Evolutionary conservation across 345 rosid species (phyloP).

Genomic region (Physaria fendleri): DNA sequence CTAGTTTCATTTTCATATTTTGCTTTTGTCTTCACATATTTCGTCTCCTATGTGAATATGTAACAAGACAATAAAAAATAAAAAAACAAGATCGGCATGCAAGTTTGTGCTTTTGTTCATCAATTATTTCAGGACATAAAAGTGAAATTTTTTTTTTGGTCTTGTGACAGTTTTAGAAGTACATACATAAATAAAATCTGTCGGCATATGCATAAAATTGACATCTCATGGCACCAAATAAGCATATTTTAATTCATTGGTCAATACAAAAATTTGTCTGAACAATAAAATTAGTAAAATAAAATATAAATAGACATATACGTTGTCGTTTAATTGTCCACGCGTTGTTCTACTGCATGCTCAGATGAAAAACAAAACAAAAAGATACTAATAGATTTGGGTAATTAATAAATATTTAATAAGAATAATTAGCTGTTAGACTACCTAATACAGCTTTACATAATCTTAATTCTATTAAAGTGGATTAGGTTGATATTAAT

Average conservation of each 20-base stretch:
- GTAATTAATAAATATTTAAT: constrained; percentile 13
- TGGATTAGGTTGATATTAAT: constrained; percentile 1
- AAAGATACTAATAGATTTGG: constrained; percentile 8
- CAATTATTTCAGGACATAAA: background rate
- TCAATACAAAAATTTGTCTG: constrained; percentile 21
- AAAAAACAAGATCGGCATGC: constrained; percentile 18
- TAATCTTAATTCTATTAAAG: background rate
- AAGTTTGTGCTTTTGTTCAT: constrained; percentile 4
- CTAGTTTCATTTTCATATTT: background rate
- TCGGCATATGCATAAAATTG: constrained; percentile 27
- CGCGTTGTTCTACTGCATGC: constrained; percentile 27
- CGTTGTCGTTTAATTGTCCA: constrained; percentile 20
- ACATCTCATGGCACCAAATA: constrained; percentile 18
- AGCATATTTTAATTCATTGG: constrained; percentile 16
- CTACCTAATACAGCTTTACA: constrained; percentile 2
- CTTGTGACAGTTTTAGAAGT: background rate
- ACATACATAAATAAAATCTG: constrained; percentile 16
- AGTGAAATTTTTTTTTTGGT: background rate
- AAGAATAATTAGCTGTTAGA: constrained; percentile 12
- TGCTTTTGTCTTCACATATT: constrained; percentile 11
- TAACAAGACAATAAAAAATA: constrained; percentile 13
- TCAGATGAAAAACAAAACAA: constrained; percentile 7
- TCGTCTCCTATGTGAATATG: background rate
- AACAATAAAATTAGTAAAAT: constrained; percentile 2
- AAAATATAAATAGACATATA: constrained; percentile 11